phyloP scores from a whole-genome alignment of 495 filamentous ascomycete species.

The Aspergillus affinis region DNA sequence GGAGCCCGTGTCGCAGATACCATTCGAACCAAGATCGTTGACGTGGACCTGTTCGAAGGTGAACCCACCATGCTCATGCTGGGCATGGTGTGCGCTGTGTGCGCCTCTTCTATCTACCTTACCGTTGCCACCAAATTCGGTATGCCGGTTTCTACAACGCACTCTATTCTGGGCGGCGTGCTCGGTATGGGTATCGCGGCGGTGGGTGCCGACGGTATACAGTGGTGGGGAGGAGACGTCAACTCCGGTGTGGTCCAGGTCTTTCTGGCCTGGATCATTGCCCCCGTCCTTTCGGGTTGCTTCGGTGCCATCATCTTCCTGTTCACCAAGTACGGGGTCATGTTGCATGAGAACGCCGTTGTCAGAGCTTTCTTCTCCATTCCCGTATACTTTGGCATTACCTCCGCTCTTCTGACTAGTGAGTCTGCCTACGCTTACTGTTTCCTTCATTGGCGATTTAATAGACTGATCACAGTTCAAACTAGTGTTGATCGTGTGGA shows the following conservation, averaged over 20 bases:
- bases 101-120: conserved; percentile 16
- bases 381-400: conserved; percentile 21
- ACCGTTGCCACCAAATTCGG: conserved; percentile 19
- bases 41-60: conserved; percentile 12
- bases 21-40: conserved; percentile 22
- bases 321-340: conserved; percentile 18
- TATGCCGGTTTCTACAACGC: conserved; percentile 23
- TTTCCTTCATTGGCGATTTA: background rate
- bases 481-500: conserved; percentile 24
- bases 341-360: conserved; percentile 11
- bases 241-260: conserved; percentile 25
- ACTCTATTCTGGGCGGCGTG: conserved; percentile 22
- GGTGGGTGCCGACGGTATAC: conserved; percentile 14
- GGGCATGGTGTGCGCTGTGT: conserved; percentile 20
- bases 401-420: conserved; percentile 18
- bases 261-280: conserved; percentile 24
- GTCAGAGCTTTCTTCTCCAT: conserved; percentile 15
- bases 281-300: conserved; percentile 13
- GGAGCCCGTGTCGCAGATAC: conserved; percentile 19
- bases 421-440: background rate
- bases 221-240: conserved; percentile 22
- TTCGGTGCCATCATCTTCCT: conserved; percentile 22
- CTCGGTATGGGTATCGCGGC: conserved; percentile 21
- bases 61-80: conserved; percentile 21
- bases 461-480: background rate